Base-by-base conservation (phyloP, 2,329 filamentous ascomycete genomes). In the Parastagonospora nodorum region DNA sequence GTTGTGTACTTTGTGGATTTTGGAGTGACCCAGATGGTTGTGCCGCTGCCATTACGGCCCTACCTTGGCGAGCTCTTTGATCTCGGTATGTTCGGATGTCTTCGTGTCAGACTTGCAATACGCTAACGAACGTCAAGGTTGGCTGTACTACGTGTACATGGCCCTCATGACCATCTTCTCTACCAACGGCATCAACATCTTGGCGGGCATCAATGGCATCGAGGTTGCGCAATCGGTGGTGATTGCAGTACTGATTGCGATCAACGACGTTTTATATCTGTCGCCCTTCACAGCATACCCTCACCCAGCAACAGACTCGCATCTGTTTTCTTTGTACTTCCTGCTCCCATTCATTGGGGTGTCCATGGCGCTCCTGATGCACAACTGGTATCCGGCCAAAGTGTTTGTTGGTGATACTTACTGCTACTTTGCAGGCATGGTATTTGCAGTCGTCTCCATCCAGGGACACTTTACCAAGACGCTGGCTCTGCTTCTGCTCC, bases 371-470 rank as follows among this genome's bases (percentile, higher is more conserved):
- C 82, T 99, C 12, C 84, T 94, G 68, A 85, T 78, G 71, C 92
- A 99, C 79, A 99, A 99, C 75, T 95, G 92, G 90, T 99, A 92
- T 71, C 94, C 94, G 0, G 91, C 93, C 19, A 87, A 86, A 65
- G 94, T 97, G 8, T 99, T 99, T 68, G 93, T 97, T 8, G 94
- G 94, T 48, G 94, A 99, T 75, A 99, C 94, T 4, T 99, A 97
- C 82, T 99, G 94, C 82, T 99, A 99, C 78, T 97, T 99, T 74
- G 94, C 94, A 0, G 94, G 94, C 61, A 99, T 99, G 92, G 90
- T 97, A 33, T 99, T 99, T 72, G 94, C 93, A 46, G 92, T 97
- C 38, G 94, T 97, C 59, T 92, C 91, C 57, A 97, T 99, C 68
- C 82, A 97, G 45, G 94, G 94, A 19, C 94, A 99, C 78, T 99